Evolutionary conservation across 345 rosid species (phyloP).

Genomic region (Lepidium didymum): DNA sequence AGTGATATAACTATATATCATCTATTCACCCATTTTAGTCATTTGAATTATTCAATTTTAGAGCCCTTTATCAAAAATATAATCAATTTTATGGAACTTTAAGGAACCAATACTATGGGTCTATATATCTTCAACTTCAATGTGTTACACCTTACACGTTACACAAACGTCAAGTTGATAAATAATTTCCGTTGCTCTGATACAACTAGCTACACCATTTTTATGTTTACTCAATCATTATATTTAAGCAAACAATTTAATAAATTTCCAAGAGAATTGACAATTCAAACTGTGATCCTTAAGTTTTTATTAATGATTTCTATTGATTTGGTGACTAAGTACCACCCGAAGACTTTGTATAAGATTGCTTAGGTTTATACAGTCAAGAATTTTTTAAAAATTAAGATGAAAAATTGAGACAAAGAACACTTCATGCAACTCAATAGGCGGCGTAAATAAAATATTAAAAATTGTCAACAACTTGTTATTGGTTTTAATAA

Average conservation of each 20-base stretch:
- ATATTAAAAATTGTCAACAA: not conserved
- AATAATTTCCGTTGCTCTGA: not conserved
- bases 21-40: not conserved
- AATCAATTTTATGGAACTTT: not conserved
- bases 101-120: not conserved
- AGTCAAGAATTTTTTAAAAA: not conserved
- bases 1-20: no score
- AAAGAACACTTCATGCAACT: not conserved
- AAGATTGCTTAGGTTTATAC: not conserved
- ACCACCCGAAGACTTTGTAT: constrained; percentile 3
- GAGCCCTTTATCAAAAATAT: no score
- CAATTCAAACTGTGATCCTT: not conserved
- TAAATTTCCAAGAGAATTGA: not conserved
- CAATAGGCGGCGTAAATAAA: not conserved
- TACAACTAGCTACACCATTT: not conserved
- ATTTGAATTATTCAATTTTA: not conserved
- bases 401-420: not conserved
- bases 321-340: constrained; percentile 4
- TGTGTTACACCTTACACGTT: not conserved
- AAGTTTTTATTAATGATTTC: not conserved
- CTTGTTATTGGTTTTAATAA: no score
- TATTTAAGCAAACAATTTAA: not conserved
- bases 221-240: constrained; percentile 6
- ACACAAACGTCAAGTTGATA: not conserved
- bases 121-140: not conserved